A percentile compares a stretch with the other conserved stretches of the same genome.
Conservation (phyloP, 441 rosid species). For the Euphorbia celastroides region DNA sequence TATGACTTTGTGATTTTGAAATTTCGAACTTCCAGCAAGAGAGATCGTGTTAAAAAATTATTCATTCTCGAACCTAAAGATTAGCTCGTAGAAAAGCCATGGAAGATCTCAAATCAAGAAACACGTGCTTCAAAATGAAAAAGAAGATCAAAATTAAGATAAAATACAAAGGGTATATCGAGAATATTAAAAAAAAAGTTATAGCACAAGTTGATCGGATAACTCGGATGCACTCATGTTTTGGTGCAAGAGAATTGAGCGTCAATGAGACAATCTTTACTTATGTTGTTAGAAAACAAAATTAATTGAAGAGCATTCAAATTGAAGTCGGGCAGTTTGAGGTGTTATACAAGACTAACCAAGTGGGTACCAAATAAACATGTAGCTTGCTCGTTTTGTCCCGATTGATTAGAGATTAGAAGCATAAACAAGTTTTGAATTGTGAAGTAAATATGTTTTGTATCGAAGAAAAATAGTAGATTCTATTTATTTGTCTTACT, state of each 20-base stretch:
- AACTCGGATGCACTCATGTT: constrained; percentile 48
- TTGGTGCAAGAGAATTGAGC: constrained; percentile 41
- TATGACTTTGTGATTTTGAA: no score
- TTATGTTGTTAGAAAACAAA: constrained; percentile 43
- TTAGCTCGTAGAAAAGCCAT: no score
- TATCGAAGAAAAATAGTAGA: no score
- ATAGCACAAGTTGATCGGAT: no score
- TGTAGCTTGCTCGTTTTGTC: constrained; percentile 46
- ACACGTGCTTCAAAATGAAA: constrained; percentile 32
- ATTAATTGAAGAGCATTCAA: constrained; percentile 31
- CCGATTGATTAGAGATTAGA: constrained; percentile 40
- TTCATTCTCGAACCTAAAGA: no score
- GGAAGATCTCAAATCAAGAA: constrained; percentile 37
- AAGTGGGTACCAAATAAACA: constrained; percentile 43
- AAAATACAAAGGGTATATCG: constrained; percentile 40
- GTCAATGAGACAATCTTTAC: constrained; percentile 36
- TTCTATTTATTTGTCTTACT: no score
- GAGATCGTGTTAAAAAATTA: no score
- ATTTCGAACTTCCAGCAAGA: no score
- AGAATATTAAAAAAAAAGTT: constrained; percentile 31
- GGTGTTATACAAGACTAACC: constrained; percentile 41
- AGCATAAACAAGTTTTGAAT: constrained; percentile 21
- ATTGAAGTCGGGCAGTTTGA: constrained; percentile 38
- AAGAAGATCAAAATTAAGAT: constrained; percentile 39
- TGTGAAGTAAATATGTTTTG: no score